Conservation (phyloP, 306 rosid genomes). For the Rubus parviflorus region DNA sequence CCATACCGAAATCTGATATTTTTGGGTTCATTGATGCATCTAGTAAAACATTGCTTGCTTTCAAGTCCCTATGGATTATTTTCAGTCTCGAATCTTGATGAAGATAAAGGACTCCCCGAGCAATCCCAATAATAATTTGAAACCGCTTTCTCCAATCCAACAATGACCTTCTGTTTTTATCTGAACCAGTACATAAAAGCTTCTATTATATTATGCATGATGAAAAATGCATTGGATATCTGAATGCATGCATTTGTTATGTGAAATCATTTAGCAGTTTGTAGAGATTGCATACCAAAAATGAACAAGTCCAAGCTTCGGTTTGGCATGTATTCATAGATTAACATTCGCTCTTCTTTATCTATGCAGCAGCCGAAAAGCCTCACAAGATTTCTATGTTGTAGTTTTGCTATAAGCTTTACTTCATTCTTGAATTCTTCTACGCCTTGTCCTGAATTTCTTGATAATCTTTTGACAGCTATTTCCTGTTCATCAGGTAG, state of each 20-base stretch:
- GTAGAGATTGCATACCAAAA: constrained; percentile 45
- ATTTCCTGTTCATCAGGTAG: constrained; percentile 31
- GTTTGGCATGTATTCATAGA: constrained; percentile 66
- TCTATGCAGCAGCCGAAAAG: constrained; percentile 59
- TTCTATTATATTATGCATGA: background rate
- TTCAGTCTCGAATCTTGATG: constrained; percentile 68
- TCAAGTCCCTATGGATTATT: constrained; percentile 65
- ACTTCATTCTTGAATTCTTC: constrained; percentile 71
- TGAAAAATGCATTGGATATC: background rate
- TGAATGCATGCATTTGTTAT: background rate
- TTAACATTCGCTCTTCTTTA: constrained; percentile 62
- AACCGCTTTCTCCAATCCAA: constrained; percentile 56
- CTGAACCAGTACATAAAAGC: constrained; percentile 25
- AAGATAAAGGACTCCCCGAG: constrained; percentile 68
- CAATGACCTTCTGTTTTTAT: constrained; percentile 33
- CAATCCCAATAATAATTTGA: constrained; percentile 47
- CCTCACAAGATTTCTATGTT: constrained; percentile 69
- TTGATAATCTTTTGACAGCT: constrained; percentile 59
- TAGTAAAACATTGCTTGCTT: constrained; percentile 63
- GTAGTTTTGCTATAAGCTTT: constrained; percentile 64
- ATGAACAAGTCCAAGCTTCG: constrained; percentile 56
- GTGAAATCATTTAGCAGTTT: background rate
- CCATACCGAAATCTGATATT: constrained; percentile 80
- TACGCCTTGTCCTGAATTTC: constrained; percentile 59
- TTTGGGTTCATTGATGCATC: constrained; percentile 58